These are phyloP conservation scores for Ganoderma lucidum DNA, from an alignment of 1,284 basidiomycete species.

Conservation along the genomic window DNA sequence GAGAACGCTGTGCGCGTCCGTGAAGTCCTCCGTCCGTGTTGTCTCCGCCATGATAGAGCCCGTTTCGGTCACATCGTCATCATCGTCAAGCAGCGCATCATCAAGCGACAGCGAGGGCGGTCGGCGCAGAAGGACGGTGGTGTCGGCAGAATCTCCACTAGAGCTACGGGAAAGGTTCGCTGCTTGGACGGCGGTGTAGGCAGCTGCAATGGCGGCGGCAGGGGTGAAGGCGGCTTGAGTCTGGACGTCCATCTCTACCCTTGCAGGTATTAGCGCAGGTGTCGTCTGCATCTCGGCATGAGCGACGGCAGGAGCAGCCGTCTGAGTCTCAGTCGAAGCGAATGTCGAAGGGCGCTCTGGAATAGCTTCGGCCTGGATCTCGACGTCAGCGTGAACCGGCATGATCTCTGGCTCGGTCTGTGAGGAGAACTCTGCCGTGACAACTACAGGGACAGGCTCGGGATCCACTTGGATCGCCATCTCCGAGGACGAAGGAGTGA, in stretches of 20 bases:
- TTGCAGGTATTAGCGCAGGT: neutral
- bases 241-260: conserved; percentile 46
- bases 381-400: conserved; percentile 44
- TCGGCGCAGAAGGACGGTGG: conserved; percentile 51
- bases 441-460: conserved; percentile 47
- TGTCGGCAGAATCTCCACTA: conserved; percentile 49
- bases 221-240: conserved; percentile 32
- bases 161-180: conserved; percentile 34
- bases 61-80: conserved; percentile 67
- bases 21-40: conserved; percentile 80
- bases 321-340: conserved; percentile 27
- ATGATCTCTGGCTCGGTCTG: conserved; percentile 56
- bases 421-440: conserved; percentile 52
- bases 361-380: conserved; percentile 50
- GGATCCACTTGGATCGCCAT: conserved; percentile 57
- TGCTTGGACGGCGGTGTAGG: conserved; percentile 31
- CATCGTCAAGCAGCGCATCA: conserved; percentile 48
- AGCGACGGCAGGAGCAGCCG: conserved; percentile 28
- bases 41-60: conserved; percentile 64
- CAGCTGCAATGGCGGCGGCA: conserved; percentile 21
- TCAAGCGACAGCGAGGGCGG: conserved; percentile 42
- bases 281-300: conserved; percentile 1
- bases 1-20: conserved; percentile 80
- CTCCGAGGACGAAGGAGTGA: conserved; percentile 40
- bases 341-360: conserved; percentile 30